A percentile compares a stretch with the other conserved stretches of the same genome.
Conservation (phyloP, 768 basidiomycete genomes). For the Strobilomyces confusus region DNA sequence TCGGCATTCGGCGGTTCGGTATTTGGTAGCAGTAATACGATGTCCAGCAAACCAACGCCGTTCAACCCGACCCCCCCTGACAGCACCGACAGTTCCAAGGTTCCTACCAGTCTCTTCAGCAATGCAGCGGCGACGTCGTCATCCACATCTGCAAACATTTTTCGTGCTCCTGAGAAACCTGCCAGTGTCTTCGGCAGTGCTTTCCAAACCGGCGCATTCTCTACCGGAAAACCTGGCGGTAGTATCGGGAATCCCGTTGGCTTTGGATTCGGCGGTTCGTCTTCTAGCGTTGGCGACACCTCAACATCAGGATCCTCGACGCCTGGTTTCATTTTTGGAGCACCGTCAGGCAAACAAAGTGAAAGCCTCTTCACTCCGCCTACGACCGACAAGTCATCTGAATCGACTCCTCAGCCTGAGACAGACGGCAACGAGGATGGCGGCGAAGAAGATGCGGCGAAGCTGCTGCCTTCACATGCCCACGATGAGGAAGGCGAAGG, state of each 20-base stretch:
- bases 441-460: conserved; percentile 29
- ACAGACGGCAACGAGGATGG: conserved; percentile 21
- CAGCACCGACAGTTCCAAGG: conserved; percentile 15
- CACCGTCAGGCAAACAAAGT: conserved; percentile 15
- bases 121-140: conserved; percentile 8
- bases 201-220: conserved; percentile 23
- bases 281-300: conserved; percentile 18
- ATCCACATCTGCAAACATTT: conserved; percentile 15
- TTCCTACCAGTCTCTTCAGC: conserved; percentile 18
- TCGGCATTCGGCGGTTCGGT: conserved; percentile 25
- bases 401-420: conserved; percentile 30
- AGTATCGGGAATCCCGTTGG: conserved; percentile 64
- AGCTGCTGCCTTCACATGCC: conserved; percentile 23
- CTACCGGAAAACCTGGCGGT: conserved; percentile 36
- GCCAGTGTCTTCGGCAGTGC: conserved; percentile 27
- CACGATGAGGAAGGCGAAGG: conserved; percentile 75
- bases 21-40: conserved; percentile 18
- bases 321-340: conserved; percentile 25
- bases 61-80: conserved; percentile 12
- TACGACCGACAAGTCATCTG: conserved; percentile 25
- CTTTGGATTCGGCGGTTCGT: conserved; percentile 41
- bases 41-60: conserved; percentile 11
- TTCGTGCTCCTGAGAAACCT: conserved; percentile 24
- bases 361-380: conserved; percentile 28
- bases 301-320: conserved; percentile 9